These are phyloP conservation scores for Neofusicoccum laricinum DNA, from an alignment of 2,329 filamentous ascomycete species.

Conservation along the genomic window DNA sequence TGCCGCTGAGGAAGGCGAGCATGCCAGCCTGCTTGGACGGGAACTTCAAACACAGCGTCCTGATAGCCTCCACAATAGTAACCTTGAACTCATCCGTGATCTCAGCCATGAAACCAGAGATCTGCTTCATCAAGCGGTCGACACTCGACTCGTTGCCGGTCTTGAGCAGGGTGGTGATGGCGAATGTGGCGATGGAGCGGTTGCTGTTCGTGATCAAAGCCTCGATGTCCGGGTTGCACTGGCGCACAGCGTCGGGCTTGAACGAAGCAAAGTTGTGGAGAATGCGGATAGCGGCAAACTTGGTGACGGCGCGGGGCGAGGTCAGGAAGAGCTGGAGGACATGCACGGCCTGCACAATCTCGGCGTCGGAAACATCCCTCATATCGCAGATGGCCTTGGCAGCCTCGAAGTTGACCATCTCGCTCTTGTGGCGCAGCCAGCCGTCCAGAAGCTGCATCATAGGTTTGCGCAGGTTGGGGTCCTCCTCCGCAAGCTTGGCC, in stretches of 20 bases:
- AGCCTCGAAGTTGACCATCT: slow-evolving; percentile 90
- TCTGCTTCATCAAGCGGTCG: slow-evolving; percentile 97
- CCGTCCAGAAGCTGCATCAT: slow-evolving; percentile 97
- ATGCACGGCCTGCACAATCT: slow-evolving; percentile 89
- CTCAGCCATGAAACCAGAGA: slow-evolving; percentile 96
- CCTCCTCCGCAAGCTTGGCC: slow-evolving; percentile 91
- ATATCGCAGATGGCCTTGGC: slow-evolving; percentile 97
- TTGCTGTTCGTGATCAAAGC: slow-evolving; percentile 95
- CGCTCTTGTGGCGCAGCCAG: slow-evolving; percentile 96
- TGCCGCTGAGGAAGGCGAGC: slow-evolving; percentile 95
- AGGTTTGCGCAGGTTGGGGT: slow-evolving; percentile 80
- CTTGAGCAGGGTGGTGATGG: slow-evolving; percentile 96
- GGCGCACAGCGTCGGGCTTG: slow-evolving; percentile 87
- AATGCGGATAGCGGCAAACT: slow-evolving; percentile 95
- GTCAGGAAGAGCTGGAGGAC: slow-evolving; percentile 95
- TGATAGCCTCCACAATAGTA: slow-evolving; percentile 98
- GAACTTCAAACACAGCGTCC: slow-evolving; percentile 95
- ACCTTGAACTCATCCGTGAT: slow-evolving; percentile 99
- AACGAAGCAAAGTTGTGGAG: slow-evolving; percentile 95
- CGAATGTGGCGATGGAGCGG: slow-evolving; percentile 95
- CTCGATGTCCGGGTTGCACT: slow-evolving; percentile 97
- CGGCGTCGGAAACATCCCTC: slow-evolving; percentile 85
- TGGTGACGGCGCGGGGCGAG: slow-evolving; percentile 90
- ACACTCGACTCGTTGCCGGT: slow-evolving; percentile 97
- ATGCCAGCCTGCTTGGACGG: slow-evolving; percentile 97